Base-by-base conservation (phyloP, 2,329 filamentous ascomycete genomes). In the Zymoseptoria crescenta region DNA sequence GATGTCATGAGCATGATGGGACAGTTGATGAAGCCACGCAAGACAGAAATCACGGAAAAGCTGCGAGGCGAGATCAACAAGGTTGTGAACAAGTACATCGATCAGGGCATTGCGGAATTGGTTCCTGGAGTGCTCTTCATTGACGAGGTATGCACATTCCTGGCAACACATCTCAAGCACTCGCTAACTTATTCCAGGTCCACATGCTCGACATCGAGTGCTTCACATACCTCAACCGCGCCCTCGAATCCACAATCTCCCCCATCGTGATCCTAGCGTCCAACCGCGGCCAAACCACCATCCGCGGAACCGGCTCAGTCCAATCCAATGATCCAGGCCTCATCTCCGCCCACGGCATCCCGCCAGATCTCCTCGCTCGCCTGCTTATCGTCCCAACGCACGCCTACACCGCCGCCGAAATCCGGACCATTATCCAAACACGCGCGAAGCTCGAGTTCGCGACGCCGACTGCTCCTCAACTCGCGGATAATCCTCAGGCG, bases 1-100 rank as follows among this genome's bases (percentile, higher is more conserved):
- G 94, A 99, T 75, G 96, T 99, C 66, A 97, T 99, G 92, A 96
- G 92, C 79, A 97, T 99, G 94, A 97, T 99, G 93, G 94, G 94
- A 69, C 94, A 99, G 77, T 79, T 99, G 71, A 96, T 97, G 91
- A 97, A 97, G 83, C 94, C 94, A 62, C 95, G 95, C 80, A 96
- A 96, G 86, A 99, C 94, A 5, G 94, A 99, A 75, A 97, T 99
- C 71, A 99, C 94, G 29, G 94, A 99, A 77, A 99, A 99, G 80
- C 80, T 99, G 71, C 85, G 94, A 61, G 81, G 84, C 58, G 94
- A 99, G 79, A 97, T 99, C 79, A 96, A 99, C 84, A 97, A 97
- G 79, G 93, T 99, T 29, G 94, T 99, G 67, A 96, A 91, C 81
- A 91, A 93, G 75, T 99, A 97, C 77, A 99, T 99, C 68, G 94